A percentile compares a stretch with the other conserved stretches of the same genome.
phyloP scores from a whole-genome alignment of 805 yeast species.

The Schizosaccharomyces octosporus region DNA sequence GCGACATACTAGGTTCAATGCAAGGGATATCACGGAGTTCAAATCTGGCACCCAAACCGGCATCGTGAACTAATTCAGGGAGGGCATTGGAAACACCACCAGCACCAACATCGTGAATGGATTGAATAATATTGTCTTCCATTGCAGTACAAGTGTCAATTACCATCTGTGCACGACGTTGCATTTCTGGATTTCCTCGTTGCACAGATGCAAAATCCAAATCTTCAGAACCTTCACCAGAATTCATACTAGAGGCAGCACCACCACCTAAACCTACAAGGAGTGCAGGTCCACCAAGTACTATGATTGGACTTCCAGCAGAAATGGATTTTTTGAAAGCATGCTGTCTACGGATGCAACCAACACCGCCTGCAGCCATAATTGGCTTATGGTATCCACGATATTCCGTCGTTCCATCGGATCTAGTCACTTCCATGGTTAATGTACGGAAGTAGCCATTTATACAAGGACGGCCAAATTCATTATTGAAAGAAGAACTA shows the following conservation, averaged over 20 bases:
- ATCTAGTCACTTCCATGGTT: constrained; percentile 47
- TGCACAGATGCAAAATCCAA: constrained; percentile 96
- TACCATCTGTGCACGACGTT: constrained; percentile 95
- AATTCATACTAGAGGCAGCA: constrained; percentile 91
- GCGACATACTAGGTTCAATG: constrained; percentile 93
- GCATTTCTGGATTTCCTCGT: constrained; percentile 98
- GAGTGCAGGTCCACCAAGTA: constrained; percentile 94
- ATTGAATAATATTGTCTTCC: constrained; percentile 54
- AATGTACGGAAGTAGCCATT: constrained; percentile 90
- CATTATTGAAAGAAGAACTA: constrained; percentile 93
- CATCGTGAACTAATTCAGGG: constrained; percentile 93
- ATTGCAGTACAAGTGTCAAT: constrained; percentile 78
- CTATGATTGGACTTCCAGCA: constrained; percentile 77
- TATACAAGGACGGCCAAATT: constrained; percentile 94
- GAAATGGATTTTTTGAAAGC: constrained; percentile 57
- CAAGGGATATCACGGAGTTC: constrained; percentile 77
- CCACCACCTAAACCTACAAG: constrained; percentile 98
- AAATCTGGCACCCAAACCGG: constrained; percentile 78
- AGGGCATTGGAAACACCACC: constrained; percentile 95
- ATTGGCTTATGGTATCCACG: constrained; percentile 98
- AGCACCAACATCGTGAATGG: constrained; percentile 97
- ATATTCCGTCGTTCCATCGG: constrained; percentile 39
- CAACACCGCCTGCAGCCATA: constrained; percentile 98
- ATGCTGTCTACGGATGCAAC: constrained; percentile 80
- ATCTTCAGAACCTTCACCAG: constrained; percentile 89